Base-by-base conservation (phyloP, 495 filamentous ascomycete genomes). In the Copromyces sp. region DNA sequence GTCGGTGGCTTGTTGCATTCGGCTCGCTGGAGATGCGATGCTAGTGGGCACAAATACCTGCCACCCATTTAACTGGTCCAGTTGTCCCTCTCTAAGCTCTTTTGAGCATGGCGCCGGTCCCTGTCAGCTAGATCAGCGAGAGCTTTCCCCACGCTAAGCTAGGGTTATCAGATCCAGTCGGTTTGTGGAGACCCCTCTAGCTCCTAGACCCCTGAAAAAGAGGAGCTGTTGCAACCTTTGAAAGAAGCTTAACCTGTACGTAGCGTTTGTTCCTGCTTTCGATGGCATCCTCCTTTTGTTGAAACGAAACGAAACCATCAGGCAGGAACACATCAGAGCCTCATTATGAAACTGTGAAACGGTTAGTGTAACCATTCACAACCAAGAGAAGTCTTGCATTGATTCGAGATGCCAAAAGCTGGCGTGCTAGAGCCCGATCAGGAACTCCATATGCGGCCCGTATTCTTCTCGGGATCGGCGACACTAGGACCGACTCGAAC, bases 31-130 rank as follows among this genome's bases (percentile, higher is more conserved):
- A 41, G 65, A 40, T 24, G 53, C 61, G 32, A 65, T 35, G 29
- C 6, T 65, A 65, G 14, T 65, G 53, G 29, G 14, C 69, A 53
- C 61, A 69, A 69, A 40, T 73, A 47, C 68, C 69, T 77, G 77
- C 77, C 77, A 75, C 77, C 73, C 77, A 71, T 76, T 74, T 75
- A 74, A 74, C 70, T 69, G n/a, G 72, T 76, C 75, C 71, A 74
- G 70, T 73, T 71, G 69, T 70, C 68, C 65, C 53, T 37, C 32
- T 32, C 44, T 35, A 69, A 53, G 53, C 75, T 41, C 68, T 61
- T 69, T 53, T 42, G 16, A 29, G 29, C 29, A 35, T 65, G 53
- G 14, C 1, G 53, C 29, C 53, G 53, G 53, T 65, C 53, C 53
- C 53, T 65, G 53, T 65, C 29, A 65, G 29, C 53, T 12, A 65